A percentile compares a stretch with the other conserved stretches of the same genome.
These are phyloP conservation scores for Haplosporangium sp. DNA, from an alignment of 371 early-diverging fungal genomes.

Conservation along the genomic window DNA sequence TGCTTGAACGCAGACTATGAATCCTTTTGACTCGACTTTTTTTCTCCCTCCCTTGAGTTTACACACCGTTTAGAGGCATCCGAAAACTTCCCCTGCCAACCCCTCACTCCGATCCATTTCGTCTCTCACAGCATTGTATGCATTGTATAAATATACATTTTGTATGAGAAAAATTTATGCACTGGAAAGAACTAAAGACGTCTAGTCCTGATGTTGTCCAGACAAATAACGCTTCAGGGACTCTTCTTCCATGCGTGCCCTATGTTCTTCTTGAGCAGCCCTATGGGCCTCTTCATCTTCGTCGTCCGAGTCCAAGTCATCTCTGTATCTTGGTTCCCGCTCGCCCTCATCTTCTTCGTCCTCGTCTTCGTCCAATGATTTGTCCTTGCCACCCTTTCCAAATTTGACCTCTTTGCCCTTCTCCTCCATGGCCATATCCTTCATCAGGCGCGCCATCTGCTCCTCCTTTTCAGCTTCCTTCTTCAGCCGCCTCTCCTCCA, in stretches of 20 bases:
- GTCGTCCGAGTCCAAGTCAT: constrained; percentile 23
- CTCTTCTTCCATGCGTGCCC: constrained; percentile 20
- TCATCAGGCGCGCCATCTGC: constrained; percentile 47
- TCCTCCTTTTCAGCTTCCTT: constrained; percentile 50
- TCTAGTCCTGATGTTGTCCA: not conserved
- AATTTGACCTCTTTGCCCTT: constrained; percentile 14
- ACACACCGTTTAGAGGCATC: too few relatives aligned
- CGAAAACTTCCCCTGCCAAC: too few relatives aligned
- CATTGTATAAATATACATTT: too few relatives aligned
- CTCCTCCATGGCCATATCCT: constrained; percentile 34
- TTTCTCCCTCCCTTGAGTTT: too few relatives aligned
- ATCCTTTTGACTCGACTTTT: too few relatives aligned
- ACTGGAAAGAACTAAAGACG: too few relatives aligned
- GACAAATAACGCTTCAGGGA: constrained; percentile 25
- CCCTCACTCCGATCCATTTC: too few relatives aligned
- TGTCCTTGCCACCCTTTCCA: constrained; percentile 15
- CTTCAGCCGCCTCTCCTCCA: constrained; percentile 40
- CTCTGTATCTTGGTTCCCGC: constrained; percentile 26
- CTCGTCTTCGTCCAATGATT: constrained; percentile 7
- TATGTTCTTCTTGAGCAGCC: constrained; percentile 21
- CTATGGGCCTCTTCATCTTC: constrained; percentile 19
- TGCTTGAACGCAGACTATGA: too few relatives aligned
- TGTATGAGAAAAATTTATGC: too few relatives aligned
- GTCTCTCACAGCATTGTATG: too few relatives aligned
- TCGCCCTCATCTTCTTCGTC: constrained; percentile 25